Evolutionary conservation across 176 grass and related monocot genomes (phyloP).

Genomic region (Carex parvula): DNA sequence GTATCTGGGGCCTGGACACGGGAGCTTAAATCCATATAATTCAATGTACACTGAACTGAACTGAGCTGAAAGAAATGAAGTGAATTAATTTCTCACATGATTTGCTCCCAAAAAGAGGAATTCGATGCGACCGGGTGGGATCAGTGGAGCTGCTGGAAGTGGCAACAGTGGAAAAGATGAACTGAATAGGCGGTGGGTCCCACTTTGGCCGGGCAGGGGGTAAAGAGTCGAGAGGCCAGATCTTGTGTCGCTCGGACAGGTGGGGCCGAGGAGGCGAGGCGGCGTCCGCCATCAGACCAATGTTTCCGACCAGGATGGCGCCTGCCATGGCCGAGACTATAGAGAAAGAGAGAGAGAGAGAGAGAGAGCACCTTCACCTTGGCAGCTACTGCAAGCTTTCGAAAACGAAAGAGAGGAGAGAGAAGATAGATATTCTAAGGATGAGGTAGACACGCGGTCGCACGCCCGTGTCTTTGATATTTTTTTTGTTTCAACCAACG

Average conservation of each 20-base stretch:
- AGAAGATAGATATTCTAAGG: neutral
- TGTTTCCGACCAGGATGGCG: constrained; percentile 20
- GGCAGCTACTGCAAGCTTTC: too few species aligned
- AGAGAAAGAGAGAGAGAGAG: neutral
- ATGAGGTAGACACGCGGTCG: neutral
- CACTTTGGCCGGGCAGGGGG: neutral
- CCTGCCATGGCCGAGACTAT: neutral
- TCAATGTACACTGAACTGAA: neutral
- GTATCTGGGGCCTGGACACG: too few species aligned
- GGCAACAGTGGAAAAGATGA: neutral
- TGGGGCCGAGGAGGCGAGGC: neutral
- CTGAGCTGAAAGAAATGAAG: neutral
- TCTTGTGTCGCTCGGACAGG: neutral
- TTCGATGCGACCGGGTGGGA: neutral
- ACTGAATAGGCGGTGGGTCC: neutral
- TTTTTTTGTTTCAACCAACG: too few species aligned
- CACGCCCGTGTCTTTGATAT: too few species aligned
- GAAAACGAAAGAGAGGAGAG: neutral
- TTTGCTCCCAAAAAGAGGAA: constrained; percentile 19
- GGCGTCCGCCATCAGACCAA: constrained; percentile 14
- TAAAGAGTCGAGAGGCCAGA: neutral
- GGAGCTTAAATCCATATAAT: neutral
- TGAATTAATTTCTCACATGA: neutral
- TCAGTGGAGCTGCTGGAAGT: neutral
- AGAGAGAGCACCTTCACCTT: too few species aligned